A percentile compares a stretch with the other conserved stretches of the same genome.
Conservation (phyloP, 2,329 filamentous ascomycete species). For the Blumeria hordei region DNA sequence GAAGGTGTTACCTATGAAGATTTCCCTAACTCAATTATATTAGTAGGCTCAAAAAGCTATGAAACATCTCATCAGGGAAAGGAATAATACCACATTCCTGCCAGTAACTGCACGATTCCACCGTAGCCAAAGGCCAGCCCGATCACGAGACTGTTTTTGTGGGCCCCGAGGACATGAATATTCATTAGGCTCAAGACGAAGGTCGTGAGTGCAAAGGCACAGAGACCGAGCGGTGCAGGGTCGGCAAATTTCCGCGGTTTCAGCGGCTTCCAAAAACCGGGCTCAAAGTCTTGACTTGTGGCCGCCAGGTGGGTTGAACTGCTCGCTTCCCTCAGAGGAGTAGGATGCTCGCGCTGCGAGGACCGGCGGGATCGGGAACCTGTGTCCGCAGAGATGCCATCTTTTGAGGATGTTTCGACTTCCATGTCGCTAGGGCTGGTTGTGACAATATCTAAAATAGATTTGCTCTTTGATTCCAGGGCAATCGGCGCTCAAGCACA, state of each 20-base stretch:
- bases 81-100: conserved; percentile 35
- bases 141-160: conserved; percentile 27
- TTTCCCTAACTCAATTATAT: conserved; percentile 22
- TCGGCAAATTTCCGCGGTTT: conserved; percentile 30
- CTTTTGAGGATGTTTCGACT: too few species aligned
- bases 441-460: too few species aligned
- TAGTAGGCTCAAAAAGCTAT: background rate
- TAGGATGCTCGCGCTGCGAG: too few species aligned
- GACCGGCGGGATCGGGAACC: too few species aligned
- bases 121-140: conserved; percentile 35
- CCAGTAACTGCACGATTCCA: conserved; percentile 41
- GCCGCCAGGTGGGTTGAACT: conserved; percentile 22
- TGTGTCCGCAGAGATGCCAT: too few species aligned
- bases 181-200: conserved; percentile 36
- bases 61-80: background rate
- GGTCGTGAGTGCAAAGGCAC: conserved; percentile 36
- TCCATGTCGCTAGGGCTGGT: too few species aligned
- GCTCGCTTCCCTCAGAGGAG: background rate
- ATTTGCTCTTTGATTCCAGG: too few species aligned
- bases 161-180: conserved; percentile 23
- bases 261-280: conserved; percentile 29
- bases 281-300: conserved; percentile 35
- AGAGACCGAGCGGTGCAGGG: conserved; percentile 33
- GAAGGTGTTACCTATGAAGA: conserved; percentile 38
- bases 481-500: too few species aligned